Evolutionary conservation across 129 eudicot species (phyloP).

Genomic region (Glebionis coronaria): DNA sequence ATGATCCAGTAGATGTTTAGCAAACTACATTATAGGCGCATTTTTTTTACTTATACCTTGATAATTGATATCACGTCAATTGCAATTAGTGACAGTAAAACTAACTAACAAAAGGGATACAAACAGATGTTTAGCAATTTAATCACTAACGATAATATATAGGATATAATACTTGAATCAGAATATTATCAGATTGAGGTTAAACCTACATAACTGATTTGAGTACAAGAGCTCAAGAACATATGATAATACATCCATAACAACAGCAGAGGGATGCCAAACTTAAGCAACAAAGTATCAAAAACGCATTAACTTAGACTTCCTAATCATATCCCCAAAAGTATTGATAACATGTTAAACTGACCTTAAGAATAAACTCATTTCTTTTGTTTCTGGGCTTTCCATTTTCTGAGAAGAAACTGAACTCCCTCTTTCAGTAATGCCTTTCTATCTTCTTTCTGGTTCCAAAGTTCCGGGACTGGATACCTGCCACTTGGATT

Average conservation of each 20-base stretch:
- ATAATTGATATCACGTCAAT: too few species aligned
- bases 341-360: background rate
- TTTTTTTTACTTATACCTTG: too few species aligned
- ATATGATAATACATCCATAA: background rate
- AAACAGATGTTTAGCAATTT: background rate
- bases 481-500: slow-evolving; percentile 56
- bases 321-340: background rate
- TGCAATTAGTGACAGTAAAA: too few species aligned
- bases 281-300: slow-evolving; percentile 5
- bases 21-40: too few species aligned
- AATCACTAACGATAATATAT: background rate
- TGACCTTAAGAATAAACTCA: background rate
- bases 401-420: slow-evolving; percentile 26
- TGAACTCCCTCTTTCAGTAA: slow-evolving; percentile 32
- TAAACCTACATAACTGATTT: background rate
- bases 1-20: too few species aligned
- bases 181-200: background rate
- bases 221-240: background rate
- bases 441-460: slow-evolving; percentile 33
- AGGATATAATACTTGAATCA: background rate
- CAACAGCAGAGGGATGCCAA: background rate
- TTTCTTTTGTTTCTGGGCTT: slow-evolving; percentile 2
- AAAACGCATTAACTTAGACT: background rate
- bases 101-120: background rate
- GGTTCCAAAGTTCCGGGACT: slow-evolving; percentile 42